Percentiles rank a stretch among this genome's conserved stretches.
phyloP scores from a whole-genome alignment of 106 monocot species.

The Apostasia ramifera region DNA sequence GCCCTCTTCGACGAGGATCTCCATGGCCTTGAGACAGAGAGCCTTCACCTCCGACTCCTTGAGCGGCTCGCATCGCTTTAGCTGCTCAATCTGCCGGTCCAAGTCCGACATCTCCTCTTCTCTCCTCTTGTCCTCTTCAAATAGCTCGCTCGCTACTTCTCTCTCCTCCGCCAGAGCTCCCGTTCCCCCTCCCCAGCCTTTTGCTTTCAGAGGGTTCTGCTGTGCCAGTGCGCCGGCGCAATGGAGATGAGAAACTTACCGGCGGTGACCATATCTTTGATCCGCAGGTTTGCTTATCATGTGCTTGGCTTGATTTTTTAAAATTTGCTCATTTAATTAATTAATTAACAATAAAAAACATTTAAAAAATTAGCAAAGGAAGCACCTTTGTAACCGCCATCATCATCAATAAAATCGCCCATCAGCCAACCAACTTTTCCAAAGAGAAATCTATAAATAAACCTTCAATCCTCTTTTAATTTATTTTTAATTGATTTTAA shows the following conservation, averaged over 20 bases:
- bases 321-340: too few species aligned
- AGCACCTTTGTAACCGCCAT: too few species aligned
- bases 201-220: neutral
- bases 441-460: too few species aligned
- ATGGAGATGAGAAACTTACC: neutral
- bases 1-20: conserved; percentile 99
- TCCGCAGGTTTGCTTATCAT: too few species aligned
- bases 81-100: conserved; percentile 95
- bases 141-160: conserved; percentile 6
- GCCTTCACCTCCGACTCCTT: conserved; percentile 94
- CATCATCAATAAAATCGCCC: too few species aligned
- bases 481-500: too few species aligned
- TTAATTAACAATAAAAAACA: too few species aligned
- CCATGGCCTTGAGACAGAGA: conserved; percentile 94
- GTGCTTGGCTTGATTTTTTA: too few species aligned
- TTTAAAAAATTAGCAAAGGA: too few species aligned
- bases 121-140: neutral
- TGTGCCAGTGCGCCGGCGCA: neutral
- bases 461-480: too few species aligned
- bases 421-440: too few species aligned
- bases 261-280: neutral
- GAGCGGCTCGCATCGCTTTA: conserved; percentile 94
- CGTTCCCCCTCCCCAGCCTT: neutral
- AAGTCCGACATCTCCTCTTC: conserved; percentile 67
- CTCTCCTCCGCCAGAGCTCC: neutral